Conservation (phyloP, 2,329 filamentous ascomycete species). For the Ceratocystis albifundus region DNA sequence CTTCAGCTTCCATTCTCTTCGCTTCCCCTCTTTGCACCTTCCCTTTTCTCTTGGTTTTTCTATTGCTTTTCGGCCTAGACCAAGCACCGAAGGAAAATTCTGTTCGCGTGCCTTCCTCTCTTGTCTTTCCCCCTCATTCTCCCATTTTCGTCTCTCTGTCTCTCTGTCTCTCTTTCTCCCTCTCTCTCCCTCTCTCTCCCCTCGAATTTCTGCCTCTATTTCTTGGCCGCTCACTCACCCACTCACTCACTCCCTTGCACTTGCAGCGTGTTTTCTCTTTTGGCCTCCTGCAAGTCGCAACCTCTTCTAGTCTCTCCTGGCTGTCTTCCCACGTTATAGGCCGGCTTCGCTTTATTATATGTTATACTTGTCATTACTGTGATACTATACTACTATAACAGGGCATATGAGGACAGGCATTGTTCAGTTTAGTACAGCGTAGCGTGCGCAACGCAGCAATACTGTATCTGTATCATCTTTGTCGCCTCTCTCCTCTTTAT, state of each 20-base stretch:
- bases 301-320: conserved; percentile 22
- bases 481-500: neutral
- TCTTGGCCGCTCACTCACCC: neutral
- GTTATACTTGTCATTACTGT: neutral
- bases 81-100: neutral
- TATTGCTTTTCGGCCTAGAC: neutral
- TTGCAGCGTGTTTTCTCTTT: neutral
- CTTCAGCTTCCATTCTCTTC: neutral
- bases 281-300: neutral
- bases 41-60: neutral
- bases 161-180: neutral
- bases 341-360: conserved; percentile 14
- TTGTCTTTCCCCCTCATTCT: neutral
- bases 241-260: neutral
- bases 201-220: neutral
- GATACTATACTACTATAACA: neutral
- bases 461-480: neutral
- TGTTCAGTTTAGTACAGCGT: conserved; percentile 2
- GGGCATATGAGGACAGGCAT: conserved; percentile 9
- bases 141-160: neutral
- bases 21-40: conserved; percentile 10
- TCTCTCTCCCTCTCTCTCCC: conserved; percentile 10
- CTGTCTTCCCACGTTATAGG: conserved; percentile 15
- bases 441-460: neutral
- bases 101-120: neutral